Evolutionary conservation across 345 rosid genomes (phyloP).

Genomic region (Gossypium raimondii): DNA sequence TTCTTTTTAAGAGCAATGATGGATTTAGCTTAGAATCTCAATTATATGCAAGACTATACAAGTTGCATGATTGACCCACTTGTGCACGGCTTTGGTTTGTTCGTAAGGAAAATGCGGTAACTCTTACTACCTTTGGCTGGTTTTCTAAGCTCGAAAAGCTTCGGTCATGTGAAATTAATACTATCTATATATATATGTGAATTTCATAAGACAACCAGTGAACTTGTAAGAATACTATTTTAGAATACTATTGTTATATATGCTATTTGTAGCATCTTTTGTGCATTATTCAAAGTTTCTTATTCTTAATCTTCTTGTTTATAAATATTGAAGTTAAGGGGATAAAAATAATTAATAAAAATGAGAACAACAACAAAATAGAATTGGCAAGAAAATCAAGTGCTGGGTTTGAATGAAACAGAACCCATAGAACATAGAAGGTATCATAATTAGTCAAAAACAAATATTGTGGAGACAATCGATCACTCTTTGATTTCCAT

Average conservation of each 20-base stretch:
- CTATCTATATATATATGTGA: not conserved
- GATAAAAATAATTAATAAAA: not conserved
- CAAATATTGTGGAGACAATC: not conserved
- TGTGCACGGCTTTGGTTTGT: not conserved
- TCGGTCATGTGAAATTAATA: not conserved
- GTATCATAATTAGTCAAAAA: not conserved
- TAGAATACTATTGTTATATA: not conserved
- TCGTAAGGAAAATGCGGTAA: not conserved
- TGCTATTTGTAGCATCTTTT: not conserved
- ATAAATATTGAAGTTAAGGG: not conserved
- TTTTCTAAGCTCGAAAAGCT: not conserved
- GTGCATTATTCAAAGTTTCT: not conserved
- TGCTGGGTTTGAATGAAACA: conserved; percentile 21
- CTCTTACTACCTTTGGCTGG: not conserved
- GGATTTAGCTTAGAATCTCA: conserved; percentile 3
- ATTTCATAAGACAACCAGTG: not conserved
- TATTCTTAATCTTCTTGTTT: not conserved
- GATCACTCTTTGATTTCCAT: conserved; percentile 12
- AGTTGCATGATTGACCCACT: conserved; percentile 11
- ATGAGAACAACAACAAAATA: not conserved
- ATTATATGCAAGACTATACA: not conserved
- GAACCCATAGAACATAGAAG: conserved; percentile 1
- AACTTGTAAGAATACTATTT: not conserved
- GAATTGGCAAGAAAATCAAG: not conserved
- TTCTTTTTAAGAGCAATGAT: conserved; percentile 10